Conservation (phyloP, 2,329 filamentous ascomycete genomes). For the Metarhizium guizhouense region DNA sequence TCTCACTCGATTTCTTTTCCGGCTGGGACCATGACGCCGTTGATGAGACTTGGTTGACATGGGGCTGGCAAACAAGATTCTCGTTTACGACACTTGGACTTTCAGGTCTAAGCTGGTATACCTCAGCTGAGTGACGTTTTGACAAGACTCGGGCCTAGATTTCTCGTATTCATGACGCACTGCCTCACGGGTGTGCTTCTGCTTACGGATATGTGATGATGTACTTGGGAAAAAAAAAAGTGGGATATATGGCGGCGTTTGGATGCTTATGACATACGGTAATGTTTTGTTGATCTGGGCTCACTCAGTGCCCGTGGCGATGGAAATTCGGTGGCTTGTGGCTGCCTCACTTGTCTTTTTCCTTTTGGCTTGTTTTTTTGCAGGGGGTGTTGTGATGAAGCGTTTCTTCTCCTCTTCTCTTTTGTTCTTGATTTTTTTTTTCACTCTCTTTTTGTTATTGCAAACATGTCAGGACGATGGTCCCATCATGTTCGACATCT, state of each 20-base stretch:
- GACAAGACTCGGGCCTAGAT: conserved; percentile 1
- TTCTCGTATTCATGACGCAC: not conserved
- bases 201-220: not conserved
- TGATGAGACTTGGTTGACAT: not conserved
- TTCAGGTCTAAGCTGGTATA: not conserved
- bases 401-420: not conserved
- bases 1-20: not conserved
- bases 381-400: too few species aligned
- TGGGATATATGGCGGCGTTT: conserved; percentile 1
- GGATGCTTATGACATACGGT: not conserved
- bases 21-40: not conserved
- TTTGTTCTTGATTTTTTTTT: not conserved
- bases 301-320: not conserved
- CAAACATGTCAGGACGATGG: not conserved
- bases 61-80: not conserved
- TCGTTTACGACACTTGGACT: not conserved
- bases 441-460: not conserved
- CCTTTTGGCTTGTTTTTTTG: not conserved
- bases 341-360: not conserved
- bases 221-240: not conserved
- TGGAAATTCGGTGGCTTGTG: not conserved
- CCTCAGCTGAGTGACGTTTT: not conserved
- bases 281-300: not conserved
- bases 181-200: not conserved
- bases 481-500: not conserved